Percentiles rank a stretch among this genome's conserved stretches.
Evolutionary conservation across 371 early-diverging fungal genomes (phyloP).

Genomic region (Funneliformis caledonium): DNA sequence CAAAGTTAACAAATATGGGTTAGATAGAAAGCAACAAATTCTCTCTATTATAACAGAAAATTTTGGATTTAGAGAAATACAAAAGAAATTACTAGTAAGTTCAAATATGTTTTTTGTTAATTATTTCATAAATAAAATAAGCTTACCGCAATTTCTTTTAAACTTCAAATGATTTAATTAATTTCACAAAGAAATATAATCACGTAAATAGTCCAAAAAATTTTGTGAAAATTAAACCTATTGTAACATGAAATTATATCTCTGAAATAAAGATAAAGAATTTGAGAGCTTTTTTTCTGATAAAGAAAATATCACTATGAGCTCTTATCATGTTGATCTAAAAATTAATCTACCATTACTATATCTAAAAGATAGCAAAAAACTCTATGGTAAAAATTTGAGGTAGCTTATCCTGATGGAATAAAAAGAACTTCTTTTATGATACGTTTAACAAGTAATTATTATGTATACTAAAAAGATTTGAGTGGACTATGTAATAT

Average conservation of each 20-base stretch:
- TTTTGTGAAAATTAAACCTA: background rate
- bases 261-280: slow-evolving; percentile 3
- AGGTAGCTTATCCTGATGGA: background rate
- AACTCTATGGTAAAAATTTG: background rate
- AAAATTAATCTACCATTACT: background rate
- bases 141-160: background rate
- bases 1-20: background rate
- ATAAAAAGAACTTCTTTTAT: slow-evolving; percentile 11
- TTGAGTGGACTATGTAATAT: background rate
- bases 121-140: background rate
- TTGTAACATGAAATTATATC: background rate
- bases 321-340: background rate
- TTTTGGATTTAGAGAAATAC: background rate
- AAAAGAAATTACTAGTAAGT: background rate
- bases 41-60: background rate
- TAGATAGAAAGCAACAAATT: background rate
- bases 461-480: background rate
- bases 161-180: background rate
- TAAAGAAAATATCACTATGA: slow-evolving; percentile 4
- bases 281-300: background rate
- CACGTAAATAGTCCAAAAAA: background rate
- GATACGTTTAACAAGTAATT: background rate
- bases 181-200: background rate
- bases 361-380: background rate
- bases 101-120: background rate